Evolutionary conservation across 2,329 filamentous ascomycete genomes (phyloP).

Genomic region (Cordyceps pruinosa): DNA sequence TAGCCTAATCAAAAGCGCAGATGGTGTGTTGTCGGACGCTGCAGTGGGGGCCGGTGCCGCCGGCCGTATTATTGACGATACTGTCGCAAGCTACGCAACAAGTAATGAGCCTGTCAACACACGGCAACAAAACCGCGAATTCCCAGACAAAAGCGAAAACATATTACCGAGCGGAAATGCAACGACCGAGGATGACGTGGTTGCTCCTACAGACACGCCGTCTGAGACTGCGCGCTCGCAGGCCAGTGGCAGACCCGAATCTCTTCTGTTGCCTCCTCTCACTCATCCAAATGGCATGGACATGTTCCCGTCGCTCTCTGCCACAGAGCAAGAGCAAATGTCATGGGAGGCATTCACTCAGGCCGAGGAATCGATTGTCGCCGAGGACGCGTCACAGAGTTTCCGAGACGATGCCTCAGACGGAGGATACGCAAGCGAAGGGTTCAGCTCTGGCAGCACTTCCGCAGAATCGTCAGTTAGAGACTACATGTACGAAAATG

Average conservation of each 20-base stretch:
- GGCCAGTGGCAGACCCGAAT: slow-evolving; percentile 13
- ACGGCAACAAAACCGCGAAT: background rate
- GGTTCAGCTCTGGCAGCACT: slow-evolving; percentile 29
- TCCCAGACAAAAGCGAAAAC: background rate
- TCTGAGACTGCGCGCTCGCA: background rate
- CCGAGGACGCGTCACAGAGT: slow-evolving; percentile 25
- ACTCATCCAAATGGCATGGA: slow-evolving; percentile 31
- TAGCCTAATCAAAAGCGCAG: background rate
- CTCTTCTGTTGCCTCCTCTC: slow-evolving; percentile 23
- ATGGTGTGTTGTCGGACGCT: background rate
- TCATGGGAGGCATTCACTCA: slow-evolving; percentile 30
- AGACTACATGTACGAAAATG: slow-evolving; percentile 50
- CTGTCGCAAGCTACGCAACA: background rate
- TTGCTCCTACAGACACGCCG: background rate
- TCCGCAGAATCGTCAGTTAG: slow-evolving; percentile 35
- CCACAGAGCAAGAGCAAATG: slow-evolving; percentile 29
- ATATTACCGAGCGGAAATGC: background rate
- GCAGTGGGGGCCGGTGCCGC: background rate
- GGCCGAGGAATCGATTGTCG: slow-evolving; percentile 30
- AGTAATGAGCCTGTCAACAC: background rate
- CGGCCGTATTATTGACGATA: background rate
- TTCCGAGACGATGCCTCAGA: slow-evolving; percentile 23
- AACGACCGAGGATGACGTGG: background rate
- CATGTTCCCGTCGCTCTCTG: slow-evolving; percentile 31
- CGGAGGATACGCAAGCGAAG: slow-evolving; percentile 32